phyloP scores from a whole-genome alignment of 2,329 filamentous ascomycete genomes.

The Sclerotinia minor region DNA sequence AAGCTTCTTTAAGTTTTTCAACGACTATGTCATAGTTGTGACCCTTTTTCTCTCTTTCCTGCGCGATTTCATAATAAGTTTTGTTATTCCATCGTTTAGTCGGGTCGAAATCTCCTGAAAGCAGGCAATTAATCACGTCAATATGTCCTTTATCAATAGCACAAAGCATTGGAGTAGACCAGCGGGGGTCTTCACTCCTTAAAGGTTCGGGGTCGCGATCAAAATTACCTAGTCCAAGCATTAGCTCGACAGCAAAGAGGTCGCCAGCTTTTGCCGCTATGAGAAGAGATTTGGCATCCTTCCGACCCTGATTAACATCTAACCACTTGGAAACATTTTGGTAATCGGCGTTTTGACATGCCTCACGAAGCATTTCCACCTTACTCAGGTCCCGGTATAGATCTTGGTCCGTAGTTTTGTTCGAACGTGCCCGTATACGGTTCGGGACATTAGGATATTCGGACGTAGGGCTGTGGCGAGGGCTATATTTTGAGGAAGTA shows the following conservation, averaged over 20 bases:
- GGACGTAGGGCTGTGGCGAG: slow-evolving; percentile 55
- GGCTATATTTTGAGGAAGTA: slow-evolving; percentile 58
- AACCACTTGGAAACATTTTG: slow-evolving; percentile 62
- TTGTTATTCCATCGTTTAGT: slow-evolving; percentile 72
- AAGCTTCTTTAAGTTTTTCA: slow-evolving; percentile 74
- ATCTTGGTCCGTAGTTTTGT: slow-evolving; percentile 64
- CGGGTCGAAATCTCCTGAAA: slow-evolving; percentile 83
- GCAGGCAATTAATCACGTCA: slow-evolving; percentile 76
- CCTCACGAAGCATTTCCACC: slow-evolving; percentile 49
- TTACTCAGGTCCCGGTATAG: slow-evolving; percentile 64
- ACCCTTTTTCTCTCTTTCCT: slow-evolving; percentile 67
- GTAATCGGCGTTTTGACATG: slow-evolving; percentile 61
- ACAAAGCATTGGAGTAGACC: slow-evolving; percentile 88
- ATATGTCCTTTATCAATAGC: slow-evolving; percentile 89
- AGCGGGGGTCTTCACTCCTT: slow-evolving; percentile 58
- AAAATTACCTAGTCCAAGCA: slow-evolving; percentile 53
- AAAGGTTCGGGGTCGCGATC: slow-evolving; percentile 70
- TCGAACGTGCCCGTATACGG: slow-evolving; percentile 52
- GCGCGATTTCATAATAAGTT: slow-evolving; percentile 83
- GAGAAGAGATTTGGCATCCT: slow-evolving; percentile 84
- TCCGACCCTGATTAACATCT: slow-evolving; percentile 52
- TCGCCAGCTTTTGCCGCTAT: slow-evolving; percentile 91
- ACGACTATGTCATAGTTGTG: slow-evolving; percentile 90
- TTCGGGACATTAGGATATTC: slow-evolving; percentile 41
- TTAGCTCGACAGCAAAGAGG: slow-evolving; percentile 50